Evolutionary conservation across 495 filamentous ascomycete species (phyloP).

Genomic region (Penicillium bialowiezense): DNA sequence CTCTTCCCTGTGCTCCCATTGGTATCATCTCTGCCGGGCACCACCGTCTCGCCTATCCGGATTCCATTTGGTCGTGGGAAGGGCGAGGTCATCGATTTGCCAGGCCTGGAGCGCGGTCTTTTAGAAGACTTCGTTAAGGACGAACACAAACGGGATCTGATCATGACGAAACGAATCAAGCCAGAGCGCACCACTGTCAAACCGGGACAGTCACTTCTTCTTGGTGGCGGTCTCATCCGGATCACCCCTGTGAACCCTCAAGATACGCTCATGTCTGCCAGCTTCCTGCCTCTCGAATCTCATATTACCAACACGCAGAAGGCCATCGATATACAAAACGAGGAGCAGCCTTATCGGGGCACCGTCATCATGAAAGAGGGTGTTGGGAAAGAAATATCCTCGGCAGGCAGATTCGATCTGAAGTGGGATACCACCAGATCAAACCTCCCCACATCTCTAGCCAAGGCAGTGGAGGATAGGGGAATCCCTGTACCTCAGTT

Average conservation of each 20-base stretch:
- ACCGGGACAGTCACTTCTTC: constrained; percentile 75
- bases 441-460: constrained; percentile 36
- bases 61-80: constrained; percentile 78
- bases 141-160: constrained; percentile 59
- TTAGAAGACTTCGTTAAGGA: constrained; percentile 66
- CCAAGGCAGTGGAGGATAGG: constrained; percentile 34
- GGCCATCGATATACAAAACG: constrained; percentile 63
- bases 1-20: constrained; percentile 76
- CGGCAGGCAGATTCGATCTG: constrained; percentile 72
- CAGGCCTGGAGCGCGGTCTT: constrained; percentile 72
- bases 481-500: constrained; percentile 39
- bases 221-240: constrained; percentile 81
- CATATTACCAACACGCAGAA: constrained; percentile 80
- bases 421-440: constrained; percentile 75
- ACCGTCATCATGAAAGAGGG: constrained; percentile 57
- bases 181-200: constrained; percentile 70
- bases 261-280: constrained; percentile 65
- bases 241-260: constrained; percentile 71
- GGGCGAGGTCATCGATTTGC: constrained; percentile 93
- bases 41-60: constrained; percentile 90
- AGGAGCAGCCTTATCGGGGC: constrained; percentile 51
- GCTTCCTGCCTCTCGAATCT: constrained; percentile 69
- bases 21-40: constrained; percentile 83
- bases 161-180: constrained; percentile 70
- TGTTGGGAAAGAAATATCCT: constrained; percentile 49